A percentile compares a stretch with the other conserved stretches of the same genome.
Conservation (phyloP, 306 rosid species). For the Delonix regia region DNA sequence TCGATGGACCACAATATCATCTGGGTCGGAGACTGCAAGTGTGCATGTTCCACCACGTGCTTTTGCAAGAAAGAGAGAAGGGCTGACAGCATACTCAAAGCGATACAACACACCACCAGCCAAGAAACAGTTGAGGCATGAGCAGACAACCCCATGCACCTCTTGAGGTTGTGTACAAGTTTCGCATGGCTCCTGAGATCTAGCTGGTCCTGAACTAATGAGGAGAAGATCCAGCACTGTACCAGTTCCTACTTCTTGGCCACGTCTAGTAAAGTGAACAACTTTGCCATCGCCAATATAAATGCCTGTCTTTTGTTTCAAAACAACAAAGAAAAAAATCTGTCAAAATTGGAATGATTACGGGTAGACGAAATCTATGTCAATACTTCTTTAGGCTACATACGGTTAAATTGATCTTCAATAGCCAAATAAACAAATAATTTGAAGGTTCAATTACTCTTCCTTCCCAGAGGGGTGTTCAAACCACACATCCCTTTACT, state of each 20-base stretch:
- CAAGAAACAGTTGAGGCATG: slow-evolving; percentile 91
- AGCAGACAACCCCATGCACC: slow-evolving; percentile 62
- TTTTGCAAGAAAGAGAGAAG: slow-evolving; percentile 79
- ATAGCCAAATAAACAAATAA: slow-evolving; percentile 22
- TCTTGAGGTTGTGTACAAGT: slow-evolving; percentile 56
- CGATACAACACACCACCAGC: slow-evolving; percentile 86
- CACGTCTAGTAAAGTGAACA: slow-evolving; percentile 87
- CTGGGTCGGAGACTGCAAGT: slow-evolving; percentile 70
- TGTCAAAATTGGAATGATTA: not conserved
- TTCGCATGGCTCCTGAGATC: slow-evolving; percentile 51
- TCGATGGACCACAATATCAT: slow-evolving; percentile 72
- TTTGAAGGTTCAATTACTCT: not conserved
- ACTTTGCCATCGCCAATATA: slow-evolving; percentile 77
- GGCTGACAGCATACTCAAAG: slow-evolving; percentile 72
- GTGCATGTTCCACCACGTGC: slow-evolving; percentile 97
- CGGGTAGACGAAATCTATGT: not conserved
- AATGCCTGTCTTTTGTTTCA: slow-evolving; percentile 57
- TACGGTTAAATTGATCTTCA: not conserved
- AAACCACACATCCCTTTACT: too few species aligned
- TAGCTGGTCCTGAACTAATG: slow-evolving; percentile 76
- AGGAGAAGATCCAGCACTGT: slow-evolving; percentile 78
- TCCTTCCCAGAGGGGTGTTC: too few species aligned
- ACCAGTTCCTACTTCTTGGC: slow-evolving; percentile 97
- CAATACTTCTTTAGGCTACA: not conserved
- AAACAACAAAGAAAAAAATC: not conserved